phyloP scores from a whole-genome alignment of 2,329 filamentous ascomycete genomes.

The Exophiala sp. region DNA sequence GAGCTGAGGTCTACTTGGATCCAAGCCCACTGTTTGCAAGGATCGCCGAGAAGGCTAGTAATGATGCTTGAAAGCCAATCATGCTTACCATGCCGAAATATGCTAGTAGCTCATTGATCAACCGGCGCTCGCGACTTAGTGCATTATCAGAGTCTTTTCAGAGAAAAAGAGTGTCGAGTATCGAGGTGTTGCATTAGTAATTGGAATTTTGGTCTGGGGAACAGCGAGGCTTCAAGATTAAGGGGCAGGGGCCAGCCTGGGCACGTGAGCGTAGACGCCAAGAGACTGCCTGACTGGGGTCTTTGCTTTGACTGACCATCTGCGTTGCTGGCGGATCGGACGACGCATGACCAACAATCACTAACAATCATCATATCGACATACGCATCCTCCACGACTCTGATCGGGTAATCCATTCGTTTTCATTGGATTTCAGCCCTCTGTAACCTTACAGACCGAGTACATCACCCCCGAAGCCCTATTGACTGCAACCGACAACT shows the following conservation, averaged over 20 bases:
- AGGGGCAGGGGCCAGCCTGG: too few species aligned
- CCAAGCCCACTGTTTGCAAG: constrained; percentile 6
- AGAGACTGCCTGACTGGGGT: neutral
- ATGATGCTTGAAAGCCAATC: neutral
- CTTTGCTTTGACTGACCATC: too few species aligned
- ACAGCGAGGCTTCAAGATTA: too few species aligned
- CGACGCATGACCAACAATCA: neutral
- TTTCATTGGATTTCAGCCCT: neutral
- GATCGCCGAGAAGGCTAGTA: constrained; percentile 1
- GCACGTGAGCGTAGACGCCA: neutral
- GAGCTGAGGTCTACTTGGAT: constrained; percentile 12
- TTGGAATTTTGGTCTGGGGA: too few species aligned
- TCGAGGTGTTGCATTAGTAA: too few species aligned
- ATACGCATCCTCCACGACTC: constrained; percentile 6
- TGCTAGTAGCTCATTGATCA: too few species aligned
- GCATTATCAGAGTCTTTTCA: too few species aligned
- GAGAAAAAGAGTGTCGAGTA: too few species aligned
- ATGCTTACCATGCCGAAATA: too few species aligned
- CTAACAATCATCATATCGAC: constrained; percentile 2
- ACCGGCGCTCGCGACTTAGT: too few species aligned
- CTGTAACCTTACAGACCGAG: neutral
- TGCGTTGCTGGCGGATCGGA: too few species aligned
- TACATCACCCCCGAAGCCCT: neutral
- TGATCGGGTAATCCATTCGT: neutral
- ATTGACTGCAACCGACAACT: neutral